Percentiles rank a stretch among this genome's conserved stretches.
Conservation (phyloP, 495 filamentous ascomycete species). For the Talaromyces ruber region DNA sequence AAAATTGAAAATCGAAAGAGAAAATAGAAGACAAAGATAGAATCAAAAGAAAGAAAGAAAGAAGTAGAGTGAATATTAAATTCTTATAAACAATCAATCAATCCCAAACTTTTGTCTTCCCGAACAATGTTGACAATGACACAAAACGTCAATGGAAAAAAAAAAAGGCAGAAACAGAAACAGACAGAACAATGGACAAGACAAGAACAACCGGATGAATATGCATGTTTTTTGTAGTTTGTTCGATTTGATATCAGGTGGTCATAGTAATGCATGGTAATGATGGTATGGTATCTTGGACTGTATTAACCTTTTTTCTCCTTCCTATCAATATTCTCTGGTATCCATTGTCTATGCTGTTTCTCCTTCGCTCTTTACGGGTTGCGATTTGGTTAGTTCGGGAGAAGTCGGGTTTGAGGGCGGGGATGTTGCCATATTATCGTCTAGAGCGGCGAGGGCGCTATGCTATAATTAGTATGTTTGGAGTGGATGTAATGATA, state of each 20-base stretch:
- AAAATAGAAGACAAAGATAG: neutral
- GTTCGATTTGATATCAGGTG: neutral
- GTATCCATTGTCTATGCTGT: conserved; percentile 1
- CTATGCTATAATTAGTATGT: conserved; percentile 28
- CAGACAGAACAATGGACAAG: neutral
- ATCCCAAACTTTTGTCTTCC: conserved; percentile 9
- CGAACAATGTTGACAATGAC: neutral
- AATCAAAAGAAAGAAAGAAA: neutral
- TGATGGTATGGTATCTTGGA: conserved; percentile 2
- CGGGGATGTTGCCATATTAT: conserved; percentile 50
- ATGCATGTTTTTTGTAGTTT: neutral
- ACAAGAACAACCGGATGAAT: neutral
- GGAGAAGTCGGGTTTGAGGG: conserved; percentile 53
- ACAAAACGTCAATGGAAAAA: too few relatives aligned
- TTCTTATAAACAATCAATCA: conserved; percentile 2
- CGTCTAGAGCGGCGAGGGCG: conserved; percentile 51
- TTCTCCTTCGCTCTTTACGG: conserved; percentile 14
- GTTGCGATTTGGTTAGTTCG: conserved; percentile 43
- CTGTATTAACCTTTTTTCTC: neutral
- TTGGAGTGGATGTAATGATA: conserved; percentile 1
- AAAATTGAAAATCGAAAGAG: neutral
- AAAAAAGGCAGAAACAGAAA: neutral
- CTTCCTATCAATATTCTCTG: neutral
- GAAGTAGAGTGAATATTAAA: neutral
- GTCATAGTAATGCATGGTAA: neutral